Base-by-base conservation (phyloP, 31 red algal genomes). In the Odonthalia washingtoniensis region DNA sequence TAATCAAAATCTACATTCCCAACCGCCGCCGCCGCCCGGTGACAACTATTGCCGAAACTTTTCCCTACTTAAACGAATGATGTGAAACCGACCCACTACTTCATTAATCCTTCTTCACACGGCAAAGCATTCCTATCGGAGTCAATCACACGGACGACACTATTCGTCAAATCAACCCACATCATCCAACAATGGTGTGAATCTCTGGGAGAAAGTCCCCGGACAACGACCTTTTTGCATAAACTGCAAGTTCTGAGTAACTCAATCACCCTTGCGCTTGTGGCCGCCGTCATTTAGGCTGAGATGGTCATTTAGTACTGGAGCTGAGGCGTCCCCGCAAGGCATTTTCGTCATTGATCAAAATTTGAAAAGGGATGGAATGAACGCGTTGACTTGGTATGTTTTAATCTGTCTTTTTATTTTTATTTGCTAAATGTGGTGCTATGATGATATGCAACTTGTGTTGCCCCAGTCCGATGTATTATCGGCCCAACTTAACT, bases 61-160 rank as follows among this genome's bases (percentile, higher is more conserved):
- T n/a, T n/a, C n/a, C n/a, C n/a, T n/a, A n/a, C n/a, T n/a, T n/a
- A n/a, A n/a, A n/a, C n/a, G n/a, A n/a, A n/a, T n/a, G n/a, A n/a
- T n/a, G n/a, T n/a, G n/a, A n/a, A n/a, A n/a, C n/a, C n/a, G n/a
- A n/a, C n/a, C n/a, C n/a, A n/a, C n/a, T n/a, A n/a, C n/a, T n/a
- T n/a, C n/a, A n/a, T n/a, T n/a, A n/a, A n/a, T n/a, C n/a, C n/a
- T n/a, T n/a, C n/a, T n/a, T n/a, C n/a, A 63, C 91, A 73, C 91
- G 85, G 72, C 70, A 36, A 88, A 93, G 91, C 91, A 88, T 81
- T 93, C 78, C 84, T 40, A 42, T 77, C 91, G 84, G 85, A 93
- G 91, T 65, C 35, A 68, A 72, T 75, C 74, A 53, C 74, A 30
- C 34, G 12, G 39, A 70, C n/a, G n/a, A n/a, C n/a, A n/a, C n/a